Evolutionary conservation across 306 rosid species (phyloP).

Genomic region (Cicer cuneatum): DNA sequence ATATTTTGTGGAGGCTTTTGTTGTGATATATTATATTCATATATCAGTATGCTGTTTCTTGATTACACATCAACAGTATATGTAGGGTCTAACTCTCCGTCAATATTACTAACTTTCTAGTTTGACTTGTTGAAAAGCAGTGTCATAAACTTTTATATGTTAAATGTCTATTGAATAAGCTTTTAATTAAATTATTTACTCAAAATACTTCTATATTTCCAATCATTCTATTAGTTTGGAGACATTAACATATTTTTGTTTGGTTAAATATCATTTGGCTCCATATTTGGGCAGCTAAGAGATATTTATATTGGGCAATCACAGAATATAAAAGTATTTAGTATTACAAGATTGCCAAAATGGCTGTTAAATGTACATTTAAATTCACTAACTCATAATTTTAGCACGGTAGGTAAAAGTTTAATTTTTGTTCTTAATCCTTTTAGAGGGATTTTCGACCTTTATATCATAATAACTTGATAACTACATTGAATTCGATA

Average conservation of each 20-base stretch:
- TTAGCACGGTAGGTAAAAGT: not conserved
- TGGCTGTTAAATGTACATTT: not conserved
- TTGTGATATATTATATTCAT: constrained; percentile 14
- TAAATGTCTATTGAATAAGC: not conserved
- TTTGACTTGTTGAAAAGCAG: constrained; percentile 4
- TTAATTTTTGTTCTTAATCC: not conserved
- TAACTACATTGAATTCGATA: not conserved
- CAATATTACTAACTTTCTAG: constrained; percentile 11
- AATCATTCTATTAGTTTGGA: not conserved
- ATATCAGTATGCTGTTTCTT: constrained; percentile 51
- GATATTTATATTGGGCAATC: not conserved
- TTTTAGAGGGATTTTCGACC: not conserved
- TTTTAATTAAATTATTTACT: constrained; percentile 10
- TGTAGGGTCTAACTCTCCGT: constrained; percentile 43
- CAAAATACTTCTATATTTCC: not conserved
- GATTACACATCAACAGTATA: constrained; percentile 53
- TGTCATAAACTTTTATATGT: not conserved
- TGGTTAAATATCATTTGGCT: not conserved
- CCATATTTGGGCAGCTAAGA: not conserved
- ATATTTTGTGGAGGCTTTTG: constrained; percentile 38
- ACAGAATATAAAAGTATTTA: too few species aligned
- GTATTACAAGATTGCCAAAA: not conserved
- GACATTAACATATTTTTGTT: not conserved
- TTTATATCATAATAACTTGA: not conserved
- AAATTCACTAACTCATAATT: too few species aligned